Percentiles rank a stretch among this genome's conserved stretches.
Evolutionary conservation across 2,329 filamentous ascomycete genomes (phyloP).

Genomic region (Simplicillium aogashimaense): DNA sequence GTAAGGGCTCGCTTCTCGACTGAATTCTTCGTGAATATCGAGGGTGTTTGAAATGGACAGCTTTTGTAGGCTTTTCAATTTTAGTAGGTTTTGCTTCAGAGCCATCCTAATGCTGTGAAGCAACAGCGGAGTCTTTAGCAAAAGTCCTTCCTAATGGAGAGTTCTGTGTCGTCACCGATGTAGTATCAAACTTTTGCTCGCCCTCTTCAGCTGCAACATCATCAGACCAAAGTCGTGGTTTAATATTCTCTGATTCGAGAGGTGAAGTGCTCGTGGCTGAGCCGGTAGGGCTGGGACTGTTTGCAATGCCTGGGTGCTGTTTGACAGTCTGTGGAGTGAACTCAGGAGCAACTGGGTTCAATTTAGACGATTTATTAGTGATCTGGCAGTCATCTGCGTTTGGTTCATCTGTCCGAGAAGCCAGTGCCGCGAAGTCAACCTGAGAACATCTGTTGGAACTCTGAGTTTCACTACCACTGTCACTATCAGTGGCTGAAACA

Average conservation of each 20-base stretch:
- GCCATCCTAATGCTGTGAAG: conserved; percentile 1
- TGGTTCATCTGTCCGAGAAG: neutral
- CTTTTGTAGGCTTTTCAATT: conserved; percentile 7
- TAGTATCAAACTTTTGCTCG: neutral
- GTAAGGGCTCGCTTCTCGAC: conserved; percentile 32
- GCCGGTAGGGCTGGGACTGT: neutral
- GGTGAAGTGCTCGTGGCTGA: neutral
- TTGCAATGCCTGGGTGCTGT: neutral
- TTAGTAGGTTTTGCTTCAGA: conserved; percentile 2
- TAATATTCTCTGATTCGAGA: neutral
- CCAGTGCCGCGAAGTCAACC: neutral
- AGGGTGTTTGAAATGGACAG: conserved; percentile 19
- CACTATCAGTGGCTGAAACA: conserved; percentile 6
- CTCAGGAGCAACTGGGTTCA: conserved; percentile 45
- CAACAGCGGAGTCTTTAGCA: neutral
- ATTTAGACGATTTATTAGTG: conserved; percentile 19
- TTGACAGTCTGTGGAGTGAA: conserved; percentile 35
- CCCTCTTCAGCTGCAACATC: conserved; percentile 17
- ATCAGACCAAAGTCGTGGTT: conserved; percentile 16
- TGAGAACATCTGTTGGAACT: conserved; percentile 4
- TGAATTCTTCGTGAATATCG: conserved; percentile 34
- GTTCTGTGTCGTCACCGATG: no score
- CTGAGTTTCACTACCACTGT: conserved; percentile 6
- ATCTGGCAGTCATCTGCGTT: conserved; percentile 14
- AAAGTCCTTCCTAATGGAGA: no score